phyloP scores from a whole-genome alignment of 2,329 filamentous ascomycete species.

The Fusarium albosuccineum region DNA sequence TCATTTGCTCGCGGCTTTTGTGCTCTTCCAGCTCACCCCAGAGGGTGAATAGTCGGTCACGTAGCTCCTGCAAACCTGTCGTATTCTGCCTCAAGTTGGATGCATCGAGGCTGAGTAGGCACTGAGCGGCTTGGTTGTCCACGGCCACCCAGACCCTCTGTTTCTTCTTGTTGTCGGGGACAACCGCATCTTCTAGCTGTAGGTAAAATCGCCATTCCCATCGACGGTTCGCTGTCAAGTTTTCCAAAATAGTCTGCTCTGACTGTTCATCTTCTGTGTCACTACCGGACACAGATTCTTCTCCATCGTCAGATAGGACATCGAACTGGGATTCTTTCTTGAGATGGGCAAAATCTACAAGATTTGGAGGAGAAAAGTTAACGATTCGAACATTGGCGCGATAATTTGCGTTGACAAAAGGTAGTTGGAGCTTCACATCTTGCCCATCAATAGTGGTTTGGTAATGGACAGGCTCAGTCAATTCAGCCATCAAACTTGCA shows the following conservation, averaged over 20 bases:
- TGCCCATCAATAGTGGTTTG: slow-evolving; percentile 58
- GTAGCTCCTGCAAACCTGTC: slow-evolving; percentile 64
- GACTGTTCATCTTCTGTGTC: slow-evolving; percentile 20
- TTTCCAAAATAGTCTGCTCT: slow-evolving; percentile 40
- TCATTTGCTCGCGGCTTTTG: slow-evolving; percentile 59
- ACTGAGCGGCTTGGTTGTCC: slow-evolving; percentile 66
- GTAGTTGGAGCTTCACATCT: slow-evolving; percentile 61
- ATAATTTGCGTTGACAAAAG: slow-evolving; percentile 82
- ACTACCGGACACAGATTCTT: slow-evolving; percentile 27
- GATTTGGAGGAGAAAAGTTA: slow-evolving; percentile 78
- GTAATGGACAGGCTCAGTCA: slow-evolving; percentile 57
- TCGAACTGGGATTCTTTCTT: slow-evolving; percentile 61
- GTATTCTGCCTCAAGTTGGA: slow-evolving; percentile 67
- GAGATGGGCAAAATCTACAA: slow-evolving; percentile 77
- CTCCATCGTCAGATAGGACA: slow-evolving; percentile 60
- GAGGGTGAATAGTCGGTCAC: slow-evolving; percentile 79
- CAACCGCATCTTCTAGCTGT: slow-evolving; percentile 77
- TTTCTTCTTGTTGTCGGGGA: slow-evolving; percentile 49
- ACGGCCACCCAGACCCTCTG: slow-evolving; percentile 76
- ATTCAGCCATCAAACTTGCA: slow-evolving; percentile 52
- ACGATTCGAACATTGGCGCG: slow-evolving; percentile 80
- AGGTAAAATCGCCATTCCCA: slow-evolving; percentile 92
- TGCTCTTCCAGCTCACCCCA: slow-evolving; percentile 89
- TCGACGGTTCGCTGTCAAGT: slow-evolving; percentile 43
- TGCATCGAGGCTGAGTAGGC: slow-evolving; percentile 63